phyloP scores from a whole-genome alignment of 345 rosid species.

The Sapria himalayana region DNA sequence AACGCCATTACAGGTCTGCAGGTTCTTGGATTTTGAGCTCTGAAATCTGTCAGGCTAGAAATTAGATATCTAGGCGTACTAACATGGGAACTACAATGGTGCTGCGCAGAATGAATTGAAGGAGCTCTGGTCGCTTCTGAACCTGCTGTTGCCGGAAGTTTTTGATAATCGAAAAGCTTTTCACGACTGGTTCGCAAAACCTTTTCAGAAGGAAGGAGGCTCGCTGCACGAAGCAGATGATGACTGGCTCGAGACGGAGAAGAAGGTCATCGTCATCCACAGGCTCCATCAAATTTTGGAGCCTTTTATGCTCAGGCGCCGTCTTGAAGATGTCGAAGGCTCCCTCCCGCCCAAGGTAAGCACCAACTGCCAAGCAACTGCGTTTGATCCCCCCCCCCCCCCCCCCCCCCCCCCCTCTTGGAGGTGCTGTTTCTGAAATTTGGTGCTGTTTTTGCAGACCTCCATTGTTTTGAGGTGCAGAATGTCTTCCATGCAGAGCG shows the following conservation, averaged over 20 bases:
- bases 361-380: too few relatives aligned
- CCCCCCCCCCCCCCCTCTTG: too few relatives aligned
- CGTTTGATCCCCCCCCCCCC: too few relatives aligned
- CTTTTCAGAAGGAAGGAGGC: conserved; percentile 84
- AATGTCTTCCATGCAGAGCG: conserved; percentile 97
- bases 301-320: conserved; percentile 99
- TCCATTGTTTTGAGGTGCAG: conserved; percentile 81
- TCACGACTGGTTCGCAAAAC: conserved; percentile 99
- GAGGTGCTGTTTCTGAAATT: conserved; percentile 10
- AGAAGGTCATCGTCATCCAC: conserved; percentile 94
- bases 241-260: conserved; percentile 99
- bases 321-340: conserved; percentile 98
- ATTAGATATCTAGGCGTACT: too few relatives aligned
- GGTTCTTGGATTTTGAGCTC: not conserved
- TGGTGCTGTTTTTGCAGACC: conserved; percentile 39
- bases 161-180: conserved; percentile 97
- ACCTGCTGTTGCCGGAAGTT: conserved; percentile 97
- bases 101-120: conserved; percentile 97
- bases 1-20: conserved; percentile 89
- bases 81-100: too few relatives aligned
- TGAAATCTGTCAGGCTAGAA: too few relatives aligned
- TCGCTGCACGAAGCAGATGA: conserved; percentile 73
- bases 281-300: conserved; percentile 98
- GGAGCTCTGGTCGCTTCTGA: conserved; percentile 97
- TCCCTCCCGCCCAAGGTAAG: conserved; percentile 97